Evolutionary conservation across 805 yeast species (phyloP), one percentile per base, ranked within the genome.

Genomic region (Lachancea dasiensis): DNA sequence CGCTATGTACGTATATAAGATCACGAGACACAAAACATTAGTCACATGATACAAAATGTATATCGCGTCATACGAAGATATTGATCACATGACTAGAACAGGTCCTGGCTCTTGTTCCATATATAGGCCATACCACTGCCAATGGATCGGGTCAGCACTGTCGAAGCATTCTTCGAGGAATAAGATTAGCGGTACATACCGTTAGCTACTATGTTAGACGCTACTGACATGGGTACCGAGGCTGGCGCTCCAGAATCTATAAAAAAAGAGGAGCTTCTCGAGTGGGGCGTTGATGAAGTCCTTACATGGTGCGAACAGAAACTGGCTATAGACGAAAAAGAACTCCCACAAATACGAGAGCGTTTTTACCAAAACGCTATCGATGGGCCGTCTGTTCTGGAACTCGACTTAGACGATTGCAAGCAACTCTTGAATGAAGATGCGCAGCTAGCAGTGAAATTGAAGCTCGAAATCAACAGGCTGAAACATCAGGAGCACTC

Each of bases 391-490:
- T 69, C 83, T 3, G 63, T 90, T 36, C 77, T 85, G 2, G 79
- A 75, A 44, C 64, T 89, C 34, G 75, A 77, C 22, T 74, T 83
- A 9, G 75, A 72, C 6, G 92, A 86, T 53, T 72, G 89, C 30
- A 66, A 69, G 43, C 95, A 87, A 37, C 63, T 90, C 52, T 94
- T 89, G 2, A 69, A 83, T 1, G 39, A 44, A 5, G 63, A 67
- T 23, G 54, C 82, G 22, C 70, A 72, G 21, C 70, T 73, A 14
- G 68, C 95, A 19, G 65, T 89, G 3, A 56, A 59, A 27, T 62
- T 87, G 28, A 77, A 85, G 54, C 67, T 71, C 35, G 71, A 75
- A 20, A 72, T 86, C 27, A 72, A 76, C 48, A 73, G 69, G 27
- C 61, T 86, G 22, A 49, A 31, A 28, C 37, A 25, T 32, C 50